Evolutionary conservation across 208 protist species (phyloP), one percentile per base, ranked within the genome.

Genomic region (Crithidia bombi): DNA sequence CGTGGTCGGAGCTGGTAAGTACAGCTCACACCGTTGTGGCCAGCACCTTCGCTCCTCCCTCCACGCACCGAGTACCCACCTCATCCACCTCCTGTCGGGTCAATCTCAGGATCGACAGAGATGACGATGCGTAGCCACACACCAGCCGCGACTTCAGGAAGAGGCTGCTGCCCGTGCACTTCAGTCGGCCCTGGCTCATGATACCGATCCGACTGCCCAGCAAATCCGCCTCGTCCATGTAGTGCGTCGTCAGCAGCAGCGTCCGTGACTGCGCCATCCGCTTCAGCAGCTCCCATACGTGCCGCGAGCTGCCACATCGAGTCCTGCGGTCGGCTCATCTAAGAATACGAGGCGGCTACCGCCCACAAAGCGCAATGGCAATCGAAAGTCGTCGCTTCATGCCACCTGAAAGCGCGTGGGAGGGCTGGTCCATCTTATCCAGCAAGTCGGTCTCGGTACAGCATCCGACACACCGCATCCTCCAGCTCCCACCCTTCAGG

Each of bases 191-290:
- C 35, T 84, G 75, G 33, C 79, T 83, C 83, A 99, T 94, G 58
- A 99, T 98, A 1, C 88, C 96, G 52, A 99, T 96, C 21, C 83
- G 80, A 73, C 98, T 85, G 33, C 89, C 86, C 17, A 99, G 84
- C 32, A 93, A 63, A 67, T 99, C 97, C 11, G 98, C 97, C 78
- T 99, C 98, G 51, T 99, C 97, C 94, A 99, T 98, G 74, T 80
- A 96, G 73, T 98, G 97, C 32, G 96, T 98, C 32, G 79, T 91
- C 38, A 96, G 69, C 12, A 96, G 67, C 17, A 96, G 86, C 26
- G 82, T 91, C 70, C 58, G 80, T 14, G 44, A 32, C 35, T 46
- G 49, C 61, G 63, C 76, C 75, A 85, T 82, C 26, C 57, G 47
- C 0, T 82, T 66, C 47, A 90, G 64, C 14, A 95, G 52, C 2